These are phyloP conservation scores for Ilex paraguariensis DNA, from an alignment of 305 asterid species.

Conservation along the genomic window DNA sequence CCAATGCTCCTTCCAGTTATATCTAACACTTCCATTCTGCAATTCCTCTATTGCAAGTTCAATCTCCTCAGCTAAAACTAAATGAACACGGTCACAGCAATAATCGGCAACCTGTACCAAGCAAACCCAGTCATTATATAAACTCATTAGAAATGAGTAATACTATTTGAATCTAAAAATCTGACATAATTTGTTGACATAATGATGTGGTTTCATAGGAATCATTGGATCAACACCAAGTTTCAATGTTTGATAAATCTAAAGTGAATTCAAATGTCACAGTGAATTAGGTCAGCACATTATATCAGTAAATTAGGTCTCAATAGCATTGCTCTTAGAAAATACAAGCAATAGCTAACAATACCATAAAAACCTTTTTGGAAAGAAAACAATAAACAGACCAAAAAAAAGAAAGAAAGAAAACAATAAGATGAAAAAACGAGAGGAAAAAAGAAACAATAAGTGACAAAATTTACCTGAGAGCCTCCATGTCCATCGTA, in stretches of 20 bases:
- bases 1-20: conserved; percentile 53
- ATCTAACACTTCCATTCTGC: conserved; percentile 17
- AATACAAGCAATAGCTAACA: background rate
- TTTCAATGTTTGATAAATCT: too few species aligned
- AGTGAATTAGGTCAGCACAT: too few species aligned
- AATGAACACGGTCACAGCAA: conserved; percentile 65
- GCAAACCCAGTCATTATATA: too few species aligned
- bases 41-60: conserved; percentile 30
- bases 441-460: background rate
- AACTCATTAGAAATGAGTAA: background rate
- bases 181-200: too few species aligned
- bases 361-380: background rate
- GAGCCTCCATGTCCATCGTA: conserved; percentile 90
- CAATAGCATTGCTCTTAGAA: background rate
- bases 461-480: conserved; percentile 45
- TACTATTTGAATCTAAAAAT: too few species aligned
- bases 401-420: background rate
- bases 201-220: too few species aligned
- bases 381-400: background rate
- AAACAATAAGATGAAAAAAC: background rate
- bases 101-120: conserved; percentile 65
- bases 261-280: too few species aligned
- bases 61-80: conserved; percentile 64
- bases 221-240: too few species aligned
- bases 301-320: too few species aligned